These are phyloP conservation scores for Eucalyptus caleyi DNA, from an alignment of 345 rosid genomes.

Conservation along the genomic window DNA sequence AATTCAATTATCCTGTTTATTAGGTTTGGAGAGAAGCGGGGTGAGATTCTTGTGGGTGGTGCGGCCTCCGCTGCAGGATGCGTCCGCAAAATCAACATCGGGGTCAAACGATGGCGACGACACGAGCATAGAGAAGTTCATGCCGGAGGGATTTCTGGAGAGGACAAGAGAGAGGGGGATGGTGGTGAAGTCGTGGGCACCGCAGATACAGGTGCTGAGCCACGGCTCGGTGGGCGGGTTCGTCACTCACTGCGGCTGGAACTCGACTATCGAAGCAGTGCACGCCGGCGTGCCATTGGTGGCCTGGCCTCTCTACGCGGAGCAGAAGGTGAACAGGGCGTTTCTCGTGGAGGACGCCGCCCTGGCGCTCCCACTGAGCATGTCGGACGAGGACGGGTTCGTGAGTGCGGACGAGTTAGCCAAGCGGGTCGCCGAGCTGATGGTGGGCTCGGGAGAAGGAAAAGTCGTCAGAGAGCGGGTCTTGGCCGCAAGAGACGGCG, in stretches of 20 bases:
- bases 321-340: background rate
- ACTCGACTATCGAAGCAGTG: background rate
- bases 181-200: slow-evolving; percentile 1
- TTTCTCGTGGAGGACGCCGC: background rate
- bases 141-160: background rate
- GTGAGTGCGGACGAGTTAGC: background rate
- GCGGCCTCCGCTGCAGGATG: background rate
- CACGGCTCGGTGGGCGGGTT: background rate
- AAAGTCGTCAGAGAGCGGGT: background rate
- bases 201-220: background rate
- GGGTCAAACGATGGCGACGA: no score
- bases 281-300: background rate
- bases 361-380: background rate
- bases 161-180: background rate
- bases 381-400: background rate
- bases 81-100: background rate
- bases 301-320: background rate
- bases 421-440: background rate
- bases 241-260: background rate
- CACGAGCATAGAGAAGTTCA: background rate
- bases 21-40: background rate
- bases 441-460: background rate
- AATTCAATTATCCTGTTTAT: background rate
- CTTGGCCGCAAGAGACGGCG: background rate
- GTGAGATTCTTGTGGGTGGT: background rate